These are phyloP conservation scores for Chrysanthemum seticuspe DNA, from an alignment of 129 eudicot species.

Conservation along the genomic window DNA sequence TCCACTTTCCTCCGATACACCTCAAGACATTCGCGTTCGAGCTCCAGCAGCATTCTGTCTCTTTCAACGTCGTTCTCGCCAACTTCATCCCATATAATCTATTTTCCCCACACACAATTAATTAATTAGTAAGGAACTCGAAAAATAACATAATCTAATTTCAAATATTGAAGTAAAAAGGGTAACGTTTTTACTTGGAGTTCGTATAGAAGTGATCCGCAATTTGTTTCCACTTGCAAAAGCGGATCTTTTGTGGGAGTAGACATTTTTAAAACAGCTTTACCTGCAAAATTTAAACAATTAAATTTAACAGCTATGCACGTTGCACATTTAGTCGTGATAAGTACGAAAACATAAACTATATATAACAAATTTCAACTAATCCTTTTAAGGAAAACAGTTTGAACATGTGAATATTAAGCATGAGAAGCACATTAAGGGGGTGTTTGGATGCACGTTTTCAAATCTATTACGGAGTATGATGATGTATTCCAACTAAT, in stretches of 20 bases:
- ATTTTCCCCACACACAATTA: conserved; percentile 1
- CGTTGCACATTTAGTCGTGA: too few relatives aligned
- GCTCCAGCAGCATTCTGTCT: conserved; percentile 68
- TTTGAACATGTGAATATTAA: too few relatives aligned
- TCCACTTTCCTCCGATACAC: conserved; percentile 84
- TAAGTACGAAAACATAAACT: too few relatives aligned
- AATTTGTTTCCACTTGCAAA: conserved; percentile 63
- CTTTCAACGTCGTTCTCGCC: conserved; percentile 65
- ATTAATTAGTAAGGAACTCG: neutral
- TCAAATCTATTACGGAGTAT: neutral
- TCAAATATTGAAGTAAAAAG: neutral
- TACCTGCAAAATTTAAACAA: conserved; percentile 4
- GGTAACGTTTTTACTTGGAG: conserved; percentile 50
- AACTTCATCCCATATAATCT: conserved; percentile 94
- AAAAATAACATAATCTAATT: neutral
- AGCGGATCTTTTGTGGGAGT: conserved; percentile 48
- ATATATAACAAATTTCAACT: too few relatives aligned
- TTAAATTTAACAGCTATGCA: neutral
- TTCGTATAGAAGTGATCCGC: conserved; percentile 84
- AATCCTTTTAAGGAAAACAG: too few relatives aligned
- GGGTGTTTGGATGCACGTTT: neutral
- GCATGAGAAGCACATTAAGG: neutral
- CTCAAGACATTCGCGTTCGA: conserved; percentile 80
- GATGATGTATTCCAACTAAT: too few relatives aligned
- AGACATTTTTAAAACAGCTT: conserved; percentile 41